Percentiles rank a stretch among this genome's conserved stretches.
These are phyloP conservation scores for Lagenidium sp. DNA, from an alignment of 352 stramenopile species.

Conservation along the genomic window DNA sequence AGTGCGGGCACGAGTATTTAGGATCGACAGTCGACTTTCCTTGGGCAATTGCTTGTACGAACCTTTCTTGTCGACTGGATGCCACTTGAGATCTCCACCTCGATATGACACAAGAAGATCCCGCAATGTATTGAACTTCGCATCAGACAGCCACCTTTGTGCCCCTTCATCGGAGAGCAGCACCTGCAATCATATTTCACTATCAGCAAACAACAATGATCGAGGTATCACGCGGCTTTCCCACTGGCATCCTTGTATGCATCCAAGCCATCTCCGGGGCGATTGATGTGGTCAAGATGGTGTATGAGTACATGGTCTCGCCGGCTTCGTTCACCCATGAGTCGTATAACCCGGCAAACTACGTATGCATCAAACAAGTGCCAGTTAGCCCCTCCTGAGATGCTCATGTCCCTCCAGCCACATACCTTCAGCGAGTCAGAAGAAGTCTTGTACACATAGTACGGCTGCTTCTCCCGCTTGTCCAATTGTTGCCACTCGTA, in stretches of 20 bases:
- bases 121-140: slow-evolving; percentile 45
- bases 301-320: slow-evolving; percentile 72
- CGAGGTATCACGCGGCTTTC: too few relatives aligned
- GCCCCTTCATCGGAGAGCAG: slow-evolving; percentile 58
- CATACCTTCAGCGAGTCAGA: slow-evolving; percentile 39
- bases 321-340: slow-evolving; percentile 59
- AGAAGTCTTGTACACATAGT: slow-evolving; percentile 67
- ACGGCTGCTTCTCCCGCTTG: slow-evolving; percentile 86
- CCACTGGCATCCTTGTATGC: slow-evolving; percentile 81
- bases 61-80: slow-evolving; percentile 76
- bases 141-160: slow-evolving; percentile 50
- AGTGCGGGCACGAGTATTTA: not conserved
- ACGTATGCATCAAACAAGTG: too few relatives aligned
- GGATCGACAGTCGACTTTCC: too few relatives aligned
- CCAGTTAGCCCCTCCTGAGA: too few relatives aligned
- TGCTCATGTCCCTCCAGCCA: too few relatives aligned
- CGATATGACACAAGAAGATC: slow-evolving; percentile 44
- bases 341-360: slow-evolving; percentile 86
- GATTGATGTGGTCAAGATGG: slow-evolving; percentile 79
- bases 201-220: too few relatives aligned
- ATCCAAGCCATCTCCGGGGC: slow-evolving; percentile 66
- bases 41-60: not conserved
- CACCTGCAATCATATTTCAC: too few relatives aligned
- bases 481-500: slow-evolving; percentile 88
- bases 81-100: slow-evolving; percentile 46